Percentiles rank a stretch among this genome's conserved stretches.
Evolutionary conservation across 345 rosid genomes (phyloP).

Genomic region (Salix brachista): DNA sequence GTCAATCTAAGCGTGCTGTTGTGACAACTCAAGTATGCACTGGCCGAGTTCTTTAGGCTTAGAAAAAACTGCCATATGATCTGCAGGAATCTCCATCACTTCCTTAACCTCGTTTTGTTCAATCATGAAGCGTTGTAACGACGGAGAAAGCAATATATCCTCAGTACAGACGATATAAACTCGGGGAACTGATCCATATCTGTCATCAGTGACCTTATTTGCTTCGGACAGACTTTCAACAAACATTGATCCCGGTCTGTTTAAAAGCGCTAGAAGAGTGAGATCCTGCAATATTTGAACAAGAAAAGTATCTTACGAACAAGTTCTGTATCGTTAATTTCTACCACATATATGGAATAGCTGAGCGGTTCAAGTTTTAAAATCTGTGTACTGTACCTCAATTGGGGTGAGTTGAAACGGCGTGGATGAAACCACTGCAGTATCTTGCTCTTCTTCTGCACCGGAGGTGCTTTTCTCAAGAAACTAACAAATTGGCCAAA

Average conservation of each 20-base stretch:
- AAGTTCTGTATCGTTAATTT: background rate
- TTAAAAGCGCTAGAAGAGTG: background rate
- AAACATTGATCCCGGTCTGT: conserved; percentile 6
- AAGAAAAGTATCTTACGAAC: background rate
- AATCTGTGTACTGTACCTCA: conserved; percentile 17
- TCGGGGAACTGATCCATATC: conserved; percentile 24
- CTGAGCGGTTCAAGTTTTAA: background rate
- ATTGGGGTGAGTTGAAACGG: conserved; percentile 22
- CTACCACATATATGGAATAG: background rate
- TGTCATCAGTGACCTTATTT: conserved; percentile 11
- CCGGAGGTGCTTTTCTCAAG: background rate
- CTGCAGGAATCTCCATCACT: conserved; percentile 24
- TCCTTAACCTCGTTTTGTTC: conserved; percentile 11
- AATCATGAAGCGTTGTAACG: conserved; percentile 37
- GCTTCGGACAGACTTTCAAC: background rate
- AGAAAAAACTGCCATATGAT: conserved; percentile 23
- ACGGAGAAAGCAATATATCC: background rate
- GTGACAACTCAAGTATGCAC: conserved; percentile 14
- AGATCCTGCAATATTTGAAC: background rate
- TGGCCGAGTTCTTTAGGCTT: conserved; percentile 13
- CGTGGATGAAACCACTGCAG: conserved; percentile 19
- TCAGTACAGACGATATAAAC: conserved; percentile 23
- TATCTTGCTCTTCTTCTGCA: conserved; percentile 14
- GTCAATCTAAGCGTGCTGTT: background rate
- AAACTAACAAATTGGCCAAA: background rate